These are phyloP conservation scores for Ogataea thermomethanolica DNA, from an alignment of 805 yeast genomes.

Conservation along the genomic window DNA sequence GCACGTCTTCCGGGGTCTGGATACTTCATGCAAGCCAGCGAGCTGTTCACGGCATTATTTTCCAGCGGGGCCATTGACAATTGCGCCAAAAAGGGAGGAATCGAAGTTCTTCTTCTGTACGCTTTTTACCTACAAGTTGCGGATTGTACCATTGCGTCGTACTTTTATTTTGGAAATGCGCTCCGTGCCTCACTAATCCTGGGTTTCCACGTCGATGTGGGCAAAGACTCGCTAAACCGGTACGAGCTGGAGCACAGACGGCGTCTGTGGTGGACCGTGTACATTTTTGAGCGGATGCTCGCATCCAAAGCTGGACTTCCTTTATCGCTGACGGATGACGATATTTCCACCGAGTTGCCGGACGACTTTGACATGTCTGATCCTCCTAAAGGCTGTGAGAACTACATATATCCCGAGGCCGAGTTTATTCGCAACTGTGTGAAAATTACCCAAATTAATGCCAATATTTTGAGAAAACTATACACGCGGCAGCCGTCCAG, in stretches of 20 bases:
- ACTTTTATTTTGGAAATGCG: slow-evolving; percentile 76
- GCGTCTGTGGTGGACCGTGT: slow-evolving; percentile 39
- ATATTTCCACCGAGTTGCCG: slow-evolving; percentile 75
- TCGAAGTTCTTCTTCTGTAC: slow-evolving; percentile 69
- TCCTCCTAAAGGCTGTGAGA: slow-evolving; percentile 59
- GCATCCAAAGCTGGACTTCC: slow-evolving; percentile 83
- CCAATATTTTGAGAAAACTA: slow-evolving; percentile 62
- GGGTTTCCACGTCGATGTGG: slow-evolving; percentile 83
- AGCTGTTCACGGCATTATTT: slow-evolving; percentile 69
- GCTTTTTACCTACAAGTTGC: slow-evolving; percentile 82
- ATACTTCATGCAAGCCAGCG: slow-evolving; percentile 76
- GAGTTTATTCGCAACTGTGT: slow-evolving; percentile 76
- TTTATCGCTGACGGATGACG: slow-evolving; percentile 72
- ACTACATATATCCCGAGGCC: slow-evolving; percentile 74
- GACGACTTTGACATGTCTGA: slow-evolving; percentile 62
- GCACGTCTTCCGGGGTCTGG: slow-evolving; percentile 73
- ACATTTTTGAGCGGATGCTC: slow-evolving; percentile 58
- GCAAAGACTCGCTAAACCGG: slow-evolving; percentile 51
- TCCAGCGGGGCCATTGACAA: slow-evolving; percentile 79
- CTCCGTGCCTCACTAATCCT: slow-evolving; percentile 65
- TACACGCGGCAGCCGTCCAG: slow-evolving; percentile 74
- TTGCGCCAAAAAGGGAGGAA: slow-evolving; percentile 74
- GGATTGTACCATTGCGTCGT: slow-evolving; percentile 78
- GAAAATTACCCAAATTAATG: slow-evolving; percentile 73
- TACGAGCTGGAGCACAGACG: slow-evolving; percentile 51